Percentiles rank a stretch among this genome's conserved stretches.
These are phyloP conservation scores for Colletotrichum musae DNA, from an alignment of 2,329 filamentous ascomycete species.

Conservation along the genomic window DNA sequence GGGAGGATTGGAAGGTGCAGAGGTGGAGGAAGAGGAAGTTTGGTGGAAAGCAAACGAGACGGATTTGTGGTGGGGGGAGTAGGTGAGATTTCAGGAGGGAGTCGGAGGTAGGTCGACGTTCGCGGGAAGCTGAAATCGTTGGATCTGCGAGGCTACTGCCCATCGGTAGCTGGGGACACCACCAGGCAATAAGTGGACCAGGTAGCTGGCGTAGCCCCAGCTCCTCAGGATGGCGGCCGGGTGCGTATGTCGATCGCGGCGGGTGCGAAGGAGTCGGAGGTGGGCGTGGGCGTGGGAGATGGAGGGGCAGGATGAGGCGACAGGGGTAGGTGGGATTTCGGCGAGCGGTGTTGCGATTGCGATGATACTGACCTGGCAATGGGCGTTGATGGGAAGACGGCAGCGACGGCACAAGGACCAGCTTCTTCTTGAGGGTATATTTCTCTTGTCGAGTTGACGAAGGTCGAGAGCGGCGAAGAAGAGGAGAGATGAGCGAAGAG, in stretches of 20 bases:
- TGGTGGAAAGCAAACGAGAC: constrained; percentile 38
- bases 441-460: constrained; percentile 28
- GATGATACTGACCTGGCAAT: constrained; percentile 35
- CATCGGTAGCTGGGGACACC: constrained; percentile 43
- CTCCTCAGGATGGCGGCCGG: constrained; percentile 32
- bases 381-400: constrained; percentile 20
- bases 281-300: constrained; percentile 8
- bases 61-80: constrained; percentile 40
- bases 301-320: constrained; percentile 31
- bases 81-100: constrained; percentile 43
- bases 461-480: constrained; percentile 10
- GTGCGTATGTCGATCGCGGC: constrained; percentile 32
- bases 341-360: constrained; percentile 1
- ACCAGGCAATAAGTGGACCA: constrained; percentile 45
- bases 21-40: constrained; percentile 39
- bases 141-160: constrained; percentile 44
- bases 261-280: constrained; percentile 32
- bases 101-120: constrained; percentile 37
- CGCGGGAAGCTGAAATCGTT: constrained; percentile 43
- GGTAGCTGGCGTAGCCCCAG: constrained; percentile 40
- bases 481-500: constrained; percentile 8
- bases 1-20: constrained; percentile 32
- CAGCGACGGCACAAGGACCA: constrained; percentile 33
- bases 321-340: constrained; percentile 27
- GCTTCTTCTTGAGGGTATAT: constrained; percentile 23